Evolutionary conservation across 2,329 filamentous ascomycete genomes (phyloP), one percentile per base, ranked within the genome.

Genomic region (Albophoma yamanashiensis): DNA sequence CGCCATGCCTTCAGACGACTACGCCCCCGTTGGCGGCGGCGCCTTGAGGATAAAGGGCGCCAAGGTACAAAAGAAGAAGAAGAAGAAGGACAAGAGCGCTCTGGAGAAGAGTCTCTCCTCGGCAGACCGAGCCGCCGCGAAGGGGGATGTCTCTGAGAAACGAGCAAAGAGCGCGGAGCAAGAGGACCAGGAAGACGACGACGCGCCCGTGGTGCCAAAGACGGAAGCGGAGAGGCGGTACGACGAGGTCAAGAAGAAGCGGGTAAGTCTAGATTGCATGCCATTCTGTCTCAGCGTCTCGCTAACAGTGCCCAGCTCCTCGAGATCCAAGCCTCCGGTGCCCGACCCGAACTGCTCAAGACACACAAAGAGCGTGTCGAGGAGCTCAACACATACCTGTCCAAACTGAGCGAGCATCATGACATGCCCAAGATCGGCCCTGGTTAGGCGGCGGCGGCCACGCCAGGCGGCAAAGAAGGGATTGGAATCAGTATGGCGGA

Each of bases 281-380:
- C 38, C 36, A 7, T 12, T 22, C 12, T 7, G 6, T 12, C 36
- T 56, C 55, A 2, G 55, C 57, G 12, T 14, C 9, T 22, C 15
- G n/a, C 55, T 62, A 22, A 64, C 58, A 36, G 55, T n/a, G 9
- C 61, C 62, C 66, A 94, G 91, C 78, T 97, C 68, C 85, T 94
- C 67, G 88, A 96, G 68, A 81, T 91, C 53, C 87, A 89, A 70
- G 76, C 78, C 4, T 78, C 79, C 2, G 75, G 75, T 8, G 72
- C 78, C 9, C 74, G 79, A 56, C 85, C 88, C 17, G 92, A 97
- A 71, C 88, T 95, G 20, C 84, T 93, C 66, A 97, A 97, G 80
- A 96, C 92, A 38, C 94, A 99, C 75, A 97, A 97, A 73, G 90
- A 99, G 78, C 86, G 91, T 14, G 93, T 99, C 52, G 92, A 97